These are phyloP conservation scores for Chytriomyces sp. DNA, from an alignment of 192 early-diverging fungal genomes.

Conservation along the genomic window DNA sequence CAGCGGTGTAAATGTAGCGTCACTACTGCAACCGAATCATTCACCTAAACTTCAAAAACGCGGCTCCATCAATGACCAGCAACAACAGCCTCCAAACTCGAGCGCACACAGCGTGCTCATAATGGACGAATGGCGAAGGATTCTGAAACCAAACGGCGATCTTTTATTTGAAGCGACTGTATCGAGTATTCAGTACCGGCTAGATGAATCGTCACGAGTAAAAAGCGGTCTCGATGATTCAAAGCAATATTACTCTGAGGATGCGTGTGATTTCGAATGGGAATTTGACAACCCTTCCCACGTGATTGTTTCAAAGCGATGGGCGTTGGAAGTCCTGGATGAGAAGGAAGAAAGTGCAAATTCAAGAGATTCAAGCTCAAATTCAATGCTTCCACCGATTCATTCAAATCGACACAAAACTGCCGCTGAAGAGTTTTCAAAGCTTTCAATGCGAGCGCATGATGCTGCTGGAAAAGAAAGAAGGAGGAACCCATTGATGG, in stretches of 20 bases:
- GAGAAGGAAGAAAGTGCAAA: too few species aligned
- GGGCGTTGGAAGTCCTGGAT: background rate
- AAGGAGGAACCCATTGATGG: too few species aligned
- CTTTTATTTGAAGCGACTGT: slow-evolving; percentile 16
- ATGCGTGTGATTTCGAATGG: background rate
- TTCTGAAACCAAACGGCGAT: slow-evolving; percentile 10
- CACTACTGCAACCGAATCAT: background rate
- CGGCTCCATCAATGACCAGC: background rate
- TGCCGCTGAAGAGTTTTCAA: background rate
- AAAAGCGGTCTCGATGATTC: background rate
- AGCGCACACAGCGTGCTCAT: background rate
- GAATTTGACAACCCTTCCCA: slow-evolving; percentile 30
- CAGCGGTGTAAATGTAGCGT: background rate
- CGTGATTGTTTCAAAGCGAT: slow-evolving; percentile 6
- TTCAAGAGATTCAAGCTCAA: background rate
- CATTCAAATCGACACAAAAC: background rate
- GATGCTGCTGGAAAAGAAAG: too few species aligned
- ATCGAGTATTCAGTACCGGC: background rate
- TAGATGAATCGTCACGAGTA: background rate
- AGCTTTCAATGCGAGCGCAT: background rate
- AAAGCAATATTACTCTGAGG: background rate
- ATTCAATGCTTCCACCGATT: background rate
- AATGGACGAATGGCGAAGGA: slow-evolving; percentile 6
- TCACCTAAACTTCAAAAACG: background rate
- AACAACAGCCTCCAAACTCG: background rate